Evolutionary conservation across 2,329 filamentous ascomycete species (phyloP).

Genomic region (Lecanosticta acicola): DNA sequence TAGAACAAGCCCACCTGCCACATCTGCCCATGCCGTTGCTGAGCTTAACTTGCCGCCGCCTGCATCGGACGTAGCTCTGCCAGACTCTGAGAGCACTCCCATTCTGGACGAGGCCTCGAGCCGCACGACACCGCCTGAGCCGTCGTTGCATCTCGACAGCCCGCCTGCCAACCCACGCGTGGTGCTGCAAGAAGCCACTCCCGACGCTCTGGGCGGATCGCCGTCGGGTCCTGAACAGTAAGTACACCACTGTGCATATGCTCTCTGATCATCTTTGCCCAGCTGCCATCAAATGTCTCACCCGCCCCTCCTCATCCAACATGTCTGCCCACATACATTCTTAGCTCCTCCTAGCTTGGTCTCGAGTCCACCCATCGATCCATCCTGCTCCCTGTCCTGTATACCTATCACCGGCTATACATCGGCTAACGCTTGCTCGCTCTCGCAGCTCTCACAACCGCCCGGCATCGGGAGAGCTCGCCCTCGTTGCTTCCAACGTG

Average conservation of each 20-base stretch:
- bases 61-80: neutral
- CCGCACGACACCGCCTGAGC: neutral
- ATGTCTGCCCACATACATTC: neutral
- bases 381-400: conserved; percentile 3
- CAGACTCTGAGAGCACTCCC: neutral
- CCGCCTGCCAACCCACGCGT: conserved; percentile 7
- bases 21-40: neutral
- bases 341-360: neutral
- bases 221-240: neutral
- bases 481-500: neutral
- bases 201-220: conserved; percentile 10
- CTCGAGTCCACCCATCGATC: neutral
- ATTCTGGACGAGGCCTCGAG: neutral
- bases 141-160: conserved; percentile 7
- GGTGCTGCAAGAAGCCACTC: conserved; percentile 15
- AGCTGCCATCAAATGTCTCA: neutral
- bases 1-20: neutral
- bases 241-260: neutral
- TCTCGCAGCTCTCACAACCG: conserved; percentile 6
- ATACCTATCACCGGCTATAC: neutral
- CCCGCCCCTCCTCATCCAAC: neutral
- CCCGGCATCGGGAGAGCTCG: conserved; percentile 3
- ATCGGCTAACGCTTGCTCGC: neutral
- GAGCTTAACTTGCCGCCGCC: neutral
- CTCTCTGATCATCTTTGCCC: neutral